These are phyloP conservation scores for Candida piceae DNA, from an alignment of 805 yeast genomes.

Conservation along the genomic window DNA sequence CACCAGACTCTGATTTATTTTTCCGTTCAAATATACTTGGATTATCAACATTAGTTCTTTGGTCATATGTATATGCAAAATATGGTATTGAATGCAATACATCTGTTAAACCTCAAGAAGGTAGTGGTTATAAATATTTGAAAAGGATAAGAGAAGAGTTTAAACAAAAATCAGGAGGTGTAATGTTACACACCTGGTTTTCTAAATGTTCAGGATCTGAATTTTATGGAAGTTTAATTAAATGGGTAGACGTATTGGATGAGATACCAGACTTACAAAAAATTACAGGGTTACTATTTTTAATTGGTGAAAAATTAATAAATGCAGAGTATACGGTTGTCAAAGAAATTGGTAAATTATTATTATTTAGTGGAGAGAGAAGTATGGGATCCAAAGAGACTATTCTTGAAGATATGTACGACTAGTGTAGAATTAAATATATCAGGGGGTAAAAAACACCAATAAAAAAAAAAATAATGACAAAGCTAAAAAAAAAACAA, in stretches of 20 bases:
- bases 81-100: constrained; percentile 40
- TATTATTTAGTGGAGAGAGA: constrained; percentile 50
- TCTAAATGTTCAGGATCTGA: constrained; percentile 29
- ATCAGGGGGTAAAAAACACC: neutral
- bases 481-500: neutral
- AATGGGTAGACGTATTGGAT: constrained; percentile 37
- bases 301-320: constrained; percentile 37
- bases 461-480: neutral
- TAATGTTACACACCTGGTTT: constrained; percentile 30
- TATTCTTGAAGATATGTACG: constrained; percentile 49
- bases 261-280: constrained; percentile 40
- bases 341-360: constrained; percentile 47
- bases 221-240: constrained; percentile 38
- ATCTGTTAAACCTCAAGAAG: constrained; percentile 17
- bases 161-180: constrained; percentile 28
- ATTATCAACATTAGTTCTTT: constrained; percentile 39
- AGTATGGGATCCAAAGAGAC: constrained; percentile 44
- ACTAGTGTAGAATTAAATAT: constrained; percentile 3
- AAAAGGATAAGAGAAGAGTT: constrained; percentile 43
- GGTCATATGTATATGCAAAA: constrained; percentile 46
- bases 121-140: constrained; percentile 47
- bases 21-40: constrained; percentile 40
- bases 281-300: constrained; percentile 50
- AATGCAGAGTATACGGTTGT: constrained; percentile 53
- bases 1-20: constrained; percentile 48